Evolutionary conservation across 371 early-diverging fungal genomes (phyloP).

Genomic region (Lichtheimia ramosa): DNA sequence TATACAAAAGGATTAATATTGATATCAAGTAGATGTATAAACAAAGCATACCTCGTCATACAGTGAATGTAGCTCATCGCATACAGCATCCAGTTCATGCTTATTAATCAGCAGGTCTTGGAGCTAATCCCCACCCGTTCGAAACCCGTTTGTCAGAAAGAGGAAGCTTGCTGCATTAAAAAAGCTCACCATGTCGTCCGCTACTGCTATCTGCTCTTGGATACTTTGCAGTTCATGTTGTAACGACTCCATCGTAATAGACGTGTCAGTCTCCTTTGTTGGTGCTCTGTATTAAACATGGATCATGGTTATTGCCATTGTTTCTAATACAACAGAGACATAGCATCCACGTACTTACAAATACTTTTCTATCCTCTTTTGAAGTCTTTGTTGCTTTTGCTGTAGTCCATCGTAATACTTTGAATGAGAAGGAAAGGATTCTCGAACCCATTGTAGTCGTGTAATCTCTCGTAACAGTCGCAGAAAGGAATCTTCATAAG

Average conservation of each 20-base stretch:
- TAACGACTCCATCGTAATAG: neutral
- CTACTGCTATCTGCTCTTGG: constrained; percentile 29
- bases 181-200: constrained; percentile 29
- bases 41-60: constrained; percentile 33
- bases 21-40: no score
- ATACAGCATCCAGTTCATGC: constrained; percentile 26
- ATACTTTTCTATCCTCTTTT: constrained; percentile 30
- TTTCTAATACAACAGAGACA: neutral
- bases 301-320: neutral
- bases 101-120: constrained; percentile 32
- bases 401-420: constrained; percentile 40
- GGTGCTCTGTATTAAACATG: no score
- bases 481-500: constrained; percentile 19
- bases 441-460: constrained; percentile 45
- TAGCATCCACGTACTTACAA: constrained; percentile 24
- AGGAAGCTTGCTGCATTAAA: no score
- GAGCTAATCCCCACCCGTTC: constrained; percentile 14
- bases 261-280: no score
- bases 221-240: constrained; percentile 24
- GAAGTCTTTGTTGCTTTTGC: constrained; percentile 28
- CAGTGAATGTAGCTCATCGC: constrained; percentile 27
- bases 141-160: neutral
- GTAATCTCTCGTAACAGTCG: constrained; percentile 34
- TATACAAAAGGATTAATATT: neutral
- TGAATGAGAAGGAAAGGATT: constrained; percentile 44